Conservation (phyloP, 371 early-diverging fungal genomes). For the Nosema muscidifuracis region DNA sequence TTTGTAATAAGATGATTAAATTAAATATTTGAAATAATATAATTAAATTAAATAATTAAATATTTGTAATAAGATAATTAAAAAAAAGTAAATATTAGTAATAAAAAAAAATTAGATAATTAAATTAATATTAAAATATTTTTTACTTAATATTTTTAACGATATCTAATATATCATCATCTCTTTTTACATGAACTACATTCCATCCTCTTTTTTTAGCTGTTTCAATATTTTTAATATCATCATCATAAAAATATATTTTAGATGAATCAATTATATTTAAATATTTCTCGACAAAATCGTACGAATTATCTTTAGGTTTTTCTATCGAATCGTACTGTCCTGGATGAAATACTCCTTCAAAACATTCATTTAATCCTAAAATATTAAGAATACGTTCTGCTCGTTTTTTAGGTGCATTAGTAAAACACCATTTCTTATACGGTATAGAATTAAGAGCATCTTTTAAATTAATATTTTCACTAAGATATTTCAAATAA, state of each 20-base stretch:
- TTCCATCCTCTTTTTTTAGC: constrained; percentile 47
- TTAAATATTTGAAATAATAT: too few relatives aligned
- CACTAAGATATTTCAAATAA: too few relatives aligned
- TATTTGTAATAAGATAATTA: too few relatives aligned
- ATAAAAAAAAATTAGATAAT: neutral
- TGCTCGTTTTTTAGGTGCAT: constrained; percentile 20
- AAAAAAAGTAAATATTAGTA: too few relatives aligned
- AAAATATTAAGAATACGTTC: constrained; percentile 27
- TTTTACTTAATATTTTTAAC: neutral
- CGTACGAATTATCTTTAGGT: constrained; percentile 28
- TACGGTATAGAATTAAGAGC: too few relatives aligned
- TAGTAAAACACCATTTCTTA: constrained; percentile 54
- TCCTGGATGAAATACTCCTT: neutral
- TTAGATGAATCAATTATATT: constrained; percentile 1
- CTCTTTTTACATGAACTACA: neutral
- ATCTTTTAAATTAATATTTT: too few relatives aligned
- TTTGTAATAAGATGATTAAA: too few relatives aligned
- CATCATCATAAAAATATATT: constrained; percentile 52
- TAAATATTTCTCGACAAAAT: constrained; percentile 34
- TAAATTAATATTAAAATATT: neutral
- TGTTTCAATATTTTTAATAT: constrained; percentile 31
- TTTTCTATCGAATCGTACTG: constrained; percentile 27
- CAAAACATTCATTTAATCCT: constrained; percentile 30
- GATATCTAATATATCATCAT: neutral
- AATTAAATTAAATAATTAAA: too few relatives aligned